These are phyloP conservation scores for Diversispora eburnea DNA, from an alignment of 192 early-diverging fungal species.

Conservation along the genomic window DNA sequence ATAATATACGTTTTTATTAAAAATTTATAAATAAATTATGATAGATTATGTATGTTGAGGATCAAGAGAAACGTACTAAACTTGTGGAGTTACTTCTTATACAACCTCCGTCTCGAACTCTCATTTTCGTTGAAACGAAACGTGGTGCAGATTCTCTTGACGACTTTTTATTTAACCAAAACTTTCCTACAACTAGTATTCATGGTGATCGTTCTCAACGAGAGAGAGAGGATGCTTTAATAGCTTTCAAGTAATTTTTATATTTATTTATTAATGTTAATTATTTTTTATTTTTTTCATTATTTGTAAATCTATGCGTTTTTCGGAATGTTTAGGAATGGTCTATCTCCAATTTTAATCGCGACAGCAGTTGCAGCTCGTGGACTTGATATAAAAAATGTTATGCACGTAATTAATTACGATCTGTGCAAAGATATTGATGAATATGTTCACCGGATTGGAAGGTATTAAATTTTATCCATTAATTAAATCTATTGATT, in stretches of 20 bases:
- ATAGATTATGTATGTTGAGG: constrained; percentile 59
- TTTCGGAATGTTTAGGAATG: constrained; percentile 23
- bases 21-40: background rate
- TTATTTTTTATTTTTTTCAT: background rate
- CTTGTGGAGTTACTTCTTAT: constrained; percentile 52
- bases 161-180: constrained; percentile 59
- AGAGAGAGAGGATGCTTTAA: constrained; percentile 72
- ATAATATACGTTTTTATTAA: background rate
- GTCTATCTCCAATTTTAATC: constrained; percentile 65
- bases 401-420: constrained; percentile 84
- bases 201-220: constrained; percentile 80
- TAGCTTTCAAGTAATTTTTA: constrained; percentile 58
- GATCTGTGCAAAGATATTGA: constrained; percentile 80
- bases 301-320: background rate
- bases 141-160: constrained; percentile 72
- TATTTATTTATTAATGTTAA: no score
- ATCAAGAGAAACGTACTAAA: constrained; percentile 53
- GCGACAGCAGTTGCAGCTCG: constrained; percentile 88
- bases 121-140: constrained; percentile 85
- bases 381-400: constrained; percentile 87
- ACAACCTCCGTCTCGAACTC: constrained; percentile 57
- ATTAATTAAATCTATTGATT: background rate
- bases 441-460: constrained; percentile 85
- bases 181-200: constrained; percentile 79
- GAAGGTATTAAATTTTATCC: constrained; percentile 41